phyloP scores from a whole-genome alignment of 2,329 filamentous ascomycete genomes.

The Aspergillus awamori region DNA sequence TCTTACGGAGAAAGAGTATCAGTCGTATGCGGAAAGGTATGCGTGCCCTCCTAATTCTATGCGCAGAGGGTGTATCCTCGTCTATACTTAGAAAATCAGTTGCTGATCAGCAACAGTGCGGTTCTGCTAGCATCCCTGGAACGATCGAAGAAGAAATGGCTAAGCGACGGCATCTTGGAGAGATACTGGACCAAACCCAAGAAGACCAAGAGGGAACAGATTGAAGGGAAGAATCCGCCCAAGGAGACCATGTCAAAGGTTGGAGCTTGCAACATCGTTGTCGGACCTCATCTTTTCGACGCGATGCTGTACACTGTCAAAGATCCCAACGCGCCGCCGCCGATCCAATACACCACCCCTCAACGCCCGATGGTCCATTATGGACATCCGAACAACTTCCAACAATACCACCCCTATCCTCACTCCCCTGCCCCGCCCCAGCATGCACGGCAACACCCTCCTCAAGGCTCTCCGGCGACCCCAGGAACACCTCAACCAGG shows the following conservation, averaged over 20 bases:
- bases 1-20: slow-evolving; percentile 58
- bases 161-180: slow-evolving; percentile 57
- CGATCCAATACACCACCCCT: slow-evolving; percentile 41
- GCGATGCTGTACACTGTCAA: slow-evolving; percentile 60
- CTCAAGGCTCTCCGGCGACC: slow-evolving; percentile 30
- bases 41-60: not conserved
- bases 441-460: slow-evolving; percentile 31
- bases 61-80: not conserved
- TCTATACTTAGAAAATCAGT: not conserved
- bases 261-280: slow-evolving; percentile 61
- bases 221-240: slow-evolving; percentile 51
- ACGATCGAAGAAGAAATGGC: slow-evolving; percentile 62
- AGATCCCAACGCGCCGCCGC: slow-evolving; percentile 47
- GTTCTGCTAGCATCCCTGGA: slow-evolving; percentile 61
- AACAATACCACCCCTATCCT: slow-evolving; percentile 46
- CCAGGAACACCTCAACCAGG: slow-evolving; percentile 31
- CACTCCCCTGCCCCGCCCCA: slow-evolving; percentile 28
- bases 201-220: slow-evolving; percentile 56
- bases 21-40: slow-evolving; percentile 61
- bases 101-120: slow-evolving; percentile 46
- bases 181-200: slow-evolving; percentile 62
- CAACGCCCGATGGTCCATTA: slow-evolving; percentile 50
- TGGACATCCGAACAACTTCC: slow-evolving; percentile 43
- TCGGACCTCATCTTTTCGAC: slow-evolving; percentile 67
- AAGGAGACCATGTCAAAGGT: slow-evolving; percentile 58